Percentiles rank a stretch among this genome's conserved stretches.
These are phyloP conservation scores for Boletus smithii DNA, from an alignment of 1,284 basidiomycete genomes.

Conservation along the genomic window DNA sequence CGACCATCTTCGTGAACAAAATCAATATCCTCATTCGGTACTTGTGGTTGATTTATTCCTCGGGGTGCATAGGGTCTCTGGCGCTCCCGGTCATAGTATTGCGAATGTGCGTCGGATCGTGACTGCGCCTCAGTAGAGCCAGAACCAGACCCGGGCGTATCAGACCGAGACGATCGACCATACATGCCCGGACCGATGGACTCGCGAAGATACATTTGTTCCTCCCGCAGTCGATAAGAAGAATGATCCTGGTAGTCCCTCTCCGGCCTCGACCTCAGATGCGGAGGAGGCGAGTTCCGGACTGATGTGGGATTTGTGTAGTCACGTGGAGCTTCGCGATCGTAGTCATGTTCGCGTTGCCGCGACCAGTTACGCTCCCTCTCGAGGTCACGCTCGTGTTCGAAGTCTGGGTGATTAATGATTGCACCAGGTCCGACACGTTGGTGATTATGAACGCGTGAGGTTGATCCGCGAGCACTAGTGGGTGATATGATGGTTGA, in stretches of 20 bases:
- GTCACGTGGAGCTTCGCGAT: conserved; percentile 38
- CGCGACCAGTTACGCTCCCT: conserved; percentile 45
- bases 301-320: conserved; percentile 20
- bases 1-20: conserved; percentile 49
- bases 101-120: conserved; percentile 43
- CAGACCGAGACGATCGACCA: conserved; percentile 47
- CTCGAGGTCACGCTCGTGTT: conserved; percentile 42
- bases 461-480: conserved; percentile 33
- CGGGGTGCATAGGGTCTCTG: conserved; percentile 47
- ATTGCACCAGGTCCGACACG: conserved; percentile 60
- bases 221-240: conserved; percentile 44
- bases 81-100: conserved; percentile 46
- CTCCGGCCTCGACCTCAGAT: conserved; percentile 37
- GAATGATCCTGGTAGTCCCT: conserved; percentile 37
- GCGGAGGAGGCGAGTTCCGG: conserved; percentile 41
- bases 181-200: conserved; percentile 34
- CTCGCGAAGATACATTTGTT: conserved; percentile 45
- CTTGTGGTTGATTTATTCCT: conserved; percentile 32
- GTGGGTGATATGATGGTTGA: conserved; percentile 34
- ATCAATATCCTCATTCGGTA: conserved; percentile 44
- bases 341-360: conserved; percentile 47
- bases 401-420: conserved; percentile 46
- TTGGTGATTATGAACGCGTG: conserved; percentile 59
- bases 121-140: conserved; percentile 45
- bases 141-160: conserved; percentile 50